A percentile compares a stretch with the other conserved stretches of the same genome.
Evolutionary conservation across 768 basidiomycete genomes (phyloP).

Genomic region (Mycena chlorophos): DNA sequence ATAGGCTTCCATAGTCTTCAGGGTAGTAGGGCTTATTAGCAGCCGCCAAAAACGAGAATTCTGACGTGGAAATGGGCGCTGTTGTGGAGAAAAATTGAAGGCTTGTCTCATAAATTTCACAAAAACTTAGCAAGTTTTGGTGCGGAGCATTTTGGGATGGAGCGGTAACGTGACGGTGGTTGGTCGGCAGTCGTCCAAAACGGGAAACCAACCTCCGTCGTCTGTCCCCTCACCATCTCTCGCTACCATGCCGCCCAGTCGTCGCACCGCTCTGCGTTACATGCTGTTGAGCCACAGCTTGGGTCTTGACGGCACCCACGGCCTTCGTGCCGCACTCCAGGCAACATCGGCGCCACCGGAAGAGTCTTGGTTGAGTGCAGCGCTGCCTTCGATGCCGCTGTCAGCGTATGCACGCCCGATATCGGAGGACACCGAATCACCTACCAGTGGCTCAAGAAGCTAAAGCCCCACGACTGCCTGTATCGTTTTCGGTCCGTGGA

Average conservation of each 20-base stretch:
- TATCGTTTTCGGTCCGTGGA: slow-evolving; percentile 7
- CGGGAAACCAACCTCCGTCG: not conserved
- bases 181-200: not conserved
- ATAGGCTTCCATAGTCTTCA: too few species aligned
- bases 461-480: not conserved
- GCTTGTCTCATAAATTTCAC: too few species aligned
- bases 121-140: not conserved
- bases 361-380: not conserved
- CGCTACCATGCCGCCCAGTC: not conserved
- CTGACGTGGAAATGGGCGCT: too few species aligned
- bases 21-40: too few species aligned
- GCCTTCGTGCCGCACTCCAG: not conserved
- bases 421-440: not conserved
- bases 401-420: not conserved
- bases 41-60: too few species aligned
- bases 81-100: too few species aligned
- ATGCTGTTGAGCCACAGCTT: not conserved
- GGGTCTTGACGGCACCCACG: not conserved
- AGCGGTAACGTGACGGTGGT: not conserved
- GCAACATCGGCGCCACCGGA: not conserved
- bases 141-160: not conserved
- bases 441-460: not conserved
- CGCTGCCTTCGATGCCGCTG: not conserved
- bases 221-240: not conserved
- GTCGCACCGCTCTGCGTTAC: not conserved